Evolutionary conservation across 148 eudicot genomes (phyloP), one percentile per base, ranked within the genome.

Genomic region (Cornus controversa): DNA sequence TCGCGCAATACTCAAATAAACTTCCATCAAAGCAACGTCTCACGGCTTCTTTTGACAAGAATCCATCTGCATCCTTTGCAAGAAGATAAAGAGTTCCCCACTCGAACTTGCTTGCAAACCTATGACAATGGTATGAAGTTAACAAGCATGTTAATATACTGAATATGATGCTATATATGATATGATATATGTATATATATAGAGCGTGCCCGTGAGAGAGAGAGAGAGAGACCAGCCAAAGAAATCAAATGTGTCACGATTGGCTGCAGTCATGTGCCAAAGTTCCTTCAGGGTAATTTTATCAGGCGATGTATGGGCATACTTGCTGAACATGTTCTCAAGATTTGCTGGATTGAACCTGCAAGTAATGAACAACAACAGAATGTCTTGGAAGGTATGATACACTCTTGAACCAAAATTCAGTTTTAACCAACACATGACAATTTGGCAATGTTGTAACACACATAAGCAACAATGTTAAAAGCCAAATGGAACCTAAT

Each of bases 1-100:
- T 87, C 11, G 94, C 94, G 54, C 88, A 85, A 53, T 92, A 89
- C 72, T 92, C 97, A 37, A 92, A 92, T 64, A 90, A 82, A 77
- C 97, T 93, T 18, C 94, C 97, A 75, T 93, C 97, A 36, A 81
- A 93, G 85, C 94, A 91, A 14, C 97, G 87, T 27, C 94, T 84
- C 15, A 93, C 88, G 0, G 97, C 91, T 80, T 93, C 97, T 83
- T 93, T 93, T 2, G 94, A 84, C 80, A 93, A 83, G 40, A 69
- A 86, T 3, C 97, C 97, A 76, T 91, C 90, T 8, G 89, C 78
- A 50, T 93, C 94, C 84, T 84, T 87, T 1, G 97, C 97, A 62
- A 93, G 84, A 66, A 79, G 26, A 53, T 88, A 93, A 20, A 91
- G 84, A n/a, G 69, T 76, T 58, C 82, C 86, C 97, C 97, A 91